Evolutionary conservation across 331 rosid species (phyloP).

Genomic region (Cucumis variabilis): DNA sequence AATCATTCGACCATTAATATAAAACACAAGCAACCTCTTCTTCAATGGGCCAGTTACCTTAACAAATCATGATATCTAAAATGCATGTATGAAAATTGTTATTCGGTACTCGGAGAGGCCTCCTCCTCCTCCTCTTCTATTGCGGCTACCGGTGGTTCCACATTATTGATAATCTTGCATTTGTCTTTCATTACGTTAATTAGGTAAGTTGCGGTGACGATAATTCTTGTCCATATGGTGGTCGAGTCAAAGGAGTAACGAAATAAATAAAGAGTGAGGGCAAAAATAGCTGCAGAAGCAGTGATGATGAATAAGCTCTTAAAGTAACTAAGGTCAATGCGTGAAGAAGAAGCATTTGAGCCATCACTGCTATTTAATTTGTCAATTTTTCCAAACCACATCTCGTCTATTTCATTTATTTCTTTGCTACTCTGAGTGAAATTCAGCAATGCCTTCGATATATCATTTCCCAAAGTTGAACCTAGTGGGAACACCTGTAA

Average conservation of each 20-base stretch:
- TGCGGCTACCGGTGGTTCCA: not conserved
- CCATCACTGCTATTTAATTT: not conserved
- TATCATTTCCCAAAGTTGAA: not conserved
- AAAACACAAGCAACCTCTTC: too few relatives aligned
- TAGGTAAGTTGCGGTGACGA: not conserved
- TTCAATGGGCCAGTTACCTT: too few relatives aligned
- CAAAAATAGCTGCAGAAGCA: constrained; percentile 6
- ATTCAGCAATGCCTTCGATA: not conserved
- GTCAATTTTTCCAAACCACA: not conserved
- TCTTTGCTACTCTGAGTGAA: not conserved
- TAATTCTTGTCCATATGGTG: not conserved
- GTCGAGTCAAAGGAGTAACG: not conserved
- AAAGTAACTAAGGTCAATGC: constrained; percentile 35
- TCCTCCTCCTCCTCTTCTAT: not conserved
- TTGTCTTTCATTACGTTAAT: too few relatives aligned
- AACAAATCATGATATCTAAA: too few relatives aligned
- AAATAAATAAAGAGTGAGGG: not conserved
- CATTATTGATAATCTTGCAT: too few relatives aligned
- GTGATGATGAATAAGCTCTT: constrained; percentile 45
- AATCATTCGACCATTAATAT: too few relatives aligned
- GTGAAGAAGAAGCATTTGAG: constrained; percentile 24
- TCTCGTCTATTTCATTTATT: not conserved
- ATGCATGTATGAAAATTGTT: too few relatives aligned
- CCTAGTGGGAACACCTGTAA: not conserved
- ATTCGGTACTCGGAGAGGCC: not conserved